A percentile compares a stretch with the other conserved stretches of the same genome.
Conservation (phyloP, 345 rosid genomes). For the Passiflora organensis region DNA sequence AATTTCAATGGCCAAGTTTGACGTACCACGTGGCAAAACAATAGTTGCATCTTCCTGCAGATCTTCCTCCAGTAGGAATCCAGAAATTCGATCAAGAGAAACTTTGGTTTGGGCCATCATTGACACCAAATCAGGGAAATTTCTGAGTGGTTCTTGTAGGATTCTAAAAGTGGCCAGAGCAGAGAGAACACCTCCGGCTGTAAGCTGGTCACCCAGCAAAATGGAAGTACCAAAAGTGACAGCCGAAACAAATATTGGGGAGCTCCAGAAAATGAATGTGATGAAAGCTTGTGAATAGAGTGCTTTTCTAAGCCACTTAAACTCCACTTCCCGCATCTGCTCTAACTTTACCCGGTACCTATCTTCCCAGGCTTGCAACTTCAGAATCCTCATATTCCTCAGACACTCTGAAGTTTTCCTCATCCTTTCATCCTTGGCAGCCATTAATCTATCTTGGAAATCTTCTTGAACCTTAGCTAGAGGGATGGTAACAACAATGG, state of each 20-base stretch:
- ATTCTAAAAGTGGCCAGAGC: constrained; percentile 98
- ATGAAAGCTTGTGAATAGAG: constrained; percentile 97
- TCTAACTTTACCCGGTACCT: constrained; percentile 69
- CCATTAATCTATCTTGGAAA: constrained; percentile 91
- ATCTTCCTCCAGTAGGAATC: constrained; percentile 94
- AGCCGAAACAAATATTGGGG: constrained; percentile 98
- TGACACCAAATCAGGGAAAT: constrained; percentile 95
- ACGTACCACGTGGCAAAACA: constrained; percentile 66
- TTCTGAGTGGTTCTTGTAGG: constrained; percentile 98
- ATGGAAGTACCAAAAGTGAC: constrained; percentile 90
- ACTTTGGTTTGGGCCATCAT: constrained; percentile 99
- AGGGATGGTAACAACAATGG: constrained; percentile 78
- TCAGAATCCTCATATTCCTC: constrained; percentile 96
- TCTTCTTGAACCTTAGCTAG: constrained; percentile 90
- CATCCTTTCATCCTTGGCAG: constrained; percentile 99
- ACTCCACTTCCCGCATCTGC: constrained; percentile 91
- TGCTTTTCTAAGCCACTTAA: constrained; percentile 85
- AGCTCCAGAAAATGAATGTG: constrained; percentile 97
- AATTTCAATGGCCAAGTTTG: constrained; percentile 70
- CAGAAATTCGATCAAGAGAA: constrained; percentile 95
- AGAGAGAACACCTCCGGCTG: constrained; percentile 98
- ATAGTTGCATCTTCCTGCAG: constrained; percentile 88
- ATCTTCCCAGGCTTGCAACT: constrained; percentile 99
- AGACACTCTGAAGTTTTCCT: constrained; percentile 97
- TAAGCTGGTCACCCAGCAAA: constrained; percentile 79